These are phyloP conservation scores for Ophiostoma novo-ulmi DNA, from an alignment of 2,329 filamentous ascomycete genomes.

Conservation along the genomic window DNA sequence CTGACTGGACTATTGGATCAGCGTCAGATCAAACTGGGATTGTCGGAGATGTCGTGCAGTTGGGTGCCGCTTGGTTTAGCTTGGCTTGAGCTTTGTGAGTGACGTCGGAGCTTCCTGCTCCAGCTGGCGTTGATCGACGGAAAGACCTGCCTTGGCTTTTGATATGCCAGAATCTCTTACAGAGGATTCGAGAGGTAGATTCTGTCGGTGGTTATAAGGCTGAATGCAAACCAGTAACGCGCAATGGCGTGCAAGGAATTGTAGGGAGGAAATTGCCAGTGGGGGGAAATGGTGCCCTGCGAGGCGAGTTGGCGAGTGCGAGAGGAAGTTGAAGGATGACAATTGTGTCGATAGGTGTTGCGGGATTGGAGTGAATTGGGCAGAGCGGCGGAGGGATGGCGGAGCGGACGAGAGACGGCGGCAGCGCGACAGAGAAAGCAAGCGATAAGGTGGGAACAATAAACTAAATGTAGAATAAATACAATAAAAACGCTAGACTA, in stretches of 20 bases:
- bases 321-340: background rate
- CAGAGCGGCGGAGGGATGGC: background rate
- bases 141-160: background rate
- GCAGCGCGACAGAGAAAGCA: background rate
- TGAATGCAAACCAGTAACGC: background rate
- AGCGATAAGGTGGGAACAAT: background rate
- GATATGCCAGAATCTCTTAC: no score
- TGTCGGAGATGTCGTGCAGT: background rate
- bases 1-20: background rate
- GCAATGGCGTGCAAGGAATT: background rate
- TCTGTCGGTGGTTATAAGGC: background rate
- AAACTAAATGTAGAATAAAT: background rate
- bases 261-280: background rate
- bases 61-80: background rate
- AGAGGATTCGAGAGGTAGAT: background rate
- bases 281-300: background rate
- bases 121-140: background rate
- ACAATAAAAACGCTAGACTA: background rate
- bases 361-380: background rate
- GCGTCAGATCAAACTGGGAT: background rate
- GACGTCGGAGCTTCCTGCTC: constrained; percentile 14
- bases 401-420: background rate
- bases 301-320: background rate
- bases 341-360: background rate
- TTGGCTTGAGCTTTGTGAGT: background rate